phyloP scores from a whole-genome alignment of 1,139 yeast genomes.

The Komagataea norvegica region DNA sequence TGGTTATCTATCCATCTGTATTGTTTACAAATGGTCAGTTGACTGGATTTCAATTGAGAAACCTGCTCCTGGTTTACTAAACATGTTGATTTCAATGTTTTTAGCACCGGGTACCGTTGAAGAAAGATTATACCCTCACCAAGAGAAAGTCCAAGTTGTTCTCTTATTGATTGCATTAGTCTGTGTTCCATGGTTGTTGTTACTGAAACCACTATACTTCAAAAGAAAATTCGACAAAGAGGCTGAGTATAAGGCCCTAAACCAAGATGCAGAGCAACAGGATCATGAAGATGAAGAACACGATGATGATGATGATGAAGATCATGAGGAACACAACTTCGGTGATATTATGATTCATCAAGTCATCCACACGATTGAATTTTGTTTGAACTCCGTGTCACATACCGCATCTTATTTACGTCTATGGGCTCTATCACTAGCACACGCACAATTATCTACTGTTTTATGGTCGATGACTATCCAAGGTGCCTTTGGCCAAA shows the following conservation, averaged over 20 bases:
- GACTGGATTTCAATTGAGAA: constrained; percentile 78
- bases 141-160: constrained; percentile 69
- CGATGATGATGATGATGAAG: constrained; percentile 43
- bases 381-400: constrained; percentile 93
- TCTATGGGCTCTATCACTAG: constrained; percentile 94
- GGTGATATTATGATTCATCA: constrained; percentile 90
- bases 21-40: constrained; percentile 89
- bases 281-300: constrained; percentile 25
- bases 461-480: constrained; percentile 90
- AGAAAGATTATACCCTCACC: constrained; percentile 80
- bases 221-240: constrained; percentile 36
- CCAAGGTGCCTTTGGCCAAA: constrained; percentile 69
- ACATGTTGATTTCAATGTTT: constrained; percentile 96
- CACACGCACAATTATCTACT: constrained; percentile 92
- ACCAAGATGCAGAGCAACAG: constrained; percentile 11
- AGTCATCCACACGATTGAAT: constrained; percentile 97
- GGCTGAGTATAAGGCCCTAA: constrained; percentile 20
- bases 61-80: constrained; percentile 88
- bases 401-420: constrained; percentile 97
- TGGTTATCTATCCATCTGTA: constrained; percentile 81
- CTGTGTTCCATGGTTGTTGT: constrained; percentile 92
- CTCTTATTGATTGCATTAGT: constrained; percentile 71
- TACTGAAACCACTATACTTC: constrained; percentile 81
- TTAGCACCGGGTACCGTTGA: constrained; percentile 87
- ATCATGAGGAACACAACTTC: constrained; percentile 56